phyloP scores from a whole-genome alignment of 2,329 filamentous ascomycete genomes.

The Colletotrichum shisoi region DNA sequence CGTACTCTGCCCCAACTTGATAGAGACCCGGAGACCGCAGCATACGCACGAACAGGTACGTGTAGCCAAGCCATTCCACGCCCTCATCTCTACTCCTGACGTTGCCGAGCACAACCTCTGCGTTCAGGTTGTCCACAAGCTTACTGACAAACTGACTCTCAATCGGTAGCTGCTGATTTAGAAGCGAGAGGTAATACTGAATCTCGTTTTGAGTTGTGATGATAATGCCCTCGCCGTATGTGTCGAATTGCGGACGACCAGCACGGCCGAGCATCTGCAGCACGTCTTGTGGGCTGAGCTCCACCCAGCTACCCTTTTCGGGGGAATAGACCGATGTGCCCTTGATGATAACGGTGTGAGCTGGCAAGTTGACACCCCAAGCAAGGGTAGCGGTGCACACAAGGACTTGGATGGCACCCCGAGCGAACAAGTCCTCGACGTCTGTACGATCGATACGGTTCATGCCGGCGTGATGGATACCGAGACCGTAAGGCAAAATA shows the following conservation, averaged over 20 bases:
- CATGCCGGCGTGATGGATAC: slow-evolving; percentile 98
- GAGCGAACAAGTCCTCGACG: slow-evolving; percentile 92
- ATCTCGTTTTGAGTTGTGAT: slow-evolving; percentile 95
- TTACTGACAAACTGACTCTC: slow-evolving; percentile 95
- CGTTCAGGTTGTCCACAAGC: slow-evolving; percentile 94
- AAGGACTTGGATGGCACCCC: slow-evolving; percentile 90
- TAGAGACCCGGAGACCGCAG: slow-evolving; percentile 93
- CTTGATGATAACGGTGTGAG: slow-evolving; percentile 98
- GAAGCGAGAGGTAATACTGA: slow-evolving; percentile 93
- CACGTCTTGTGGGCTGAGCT: slow-evolving; percentile 95
- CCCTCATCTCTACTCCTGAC: slow-evolving; percentile 90
- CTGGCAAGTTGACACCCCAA: slow-evolving; percentile 98
- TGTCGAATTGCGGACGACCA: slow-evolving; percentile 94
- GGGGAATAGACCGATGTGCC: slow-evolving; percentile 98
- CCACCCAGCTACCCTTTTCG: slow-evolving; percentile 98
- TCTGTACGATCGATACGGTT: slow-evolving; percentile 92
- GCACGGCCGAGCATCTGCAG: slow-evolving; percentile 98
- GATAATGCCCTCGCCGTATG: slow-evolving; percentile 97
- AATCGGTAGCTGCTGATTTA: slow-evolving; percentile 97
- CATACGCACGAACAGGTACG: slow-evolving; percentile 98
- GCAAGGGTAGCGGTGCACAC: slow-evolving; percentile 98
- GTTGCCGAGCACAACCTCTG: slow-evolving; percentile 93
- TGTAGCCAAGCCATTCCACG: slow-evolving; percentile 99
- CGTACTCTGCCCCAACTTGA: slow-evolving; percentile 94
- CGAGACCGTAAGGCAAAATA: slow-evolving; percentile 92